These are phyloP conservation scores for Hymenoscyphus fraxineus DNA, from an alignment of 2,329 filamentous ascomycete species.

Conservation along the genomic window DNA sequence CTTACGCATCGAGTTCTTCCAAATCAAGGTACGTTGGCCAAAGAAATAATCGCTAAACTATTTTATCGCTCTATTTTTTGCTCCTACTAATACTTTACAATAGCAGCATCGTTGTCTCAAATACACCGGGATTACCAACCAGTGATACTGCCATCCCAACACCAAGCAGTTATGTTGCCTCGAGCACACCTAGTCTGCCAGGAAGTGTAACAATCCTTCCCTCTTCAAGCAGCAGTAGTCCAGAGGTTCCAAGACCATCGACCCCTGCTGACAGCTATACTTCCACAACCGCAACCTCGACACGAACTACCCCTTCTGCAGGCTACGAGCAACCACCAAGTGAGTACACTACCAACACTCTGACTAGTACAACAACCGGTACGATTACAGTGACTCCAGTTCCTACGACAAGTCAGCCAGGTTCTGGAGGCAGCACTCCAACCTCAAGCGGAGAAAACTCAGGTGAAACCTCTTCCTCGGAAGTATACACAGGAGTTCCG, in stretches of 20 bases:
- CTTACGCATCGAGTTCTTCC: background rate
- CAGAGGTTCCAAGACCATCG: background rate
- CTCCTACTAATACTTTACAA: background rate
- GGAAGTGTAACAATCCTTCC: too few species aligned
- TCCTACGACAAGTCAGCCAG: background rate
- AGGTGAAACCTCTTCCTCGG: background rate
- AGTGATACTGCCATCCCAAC: background rate
- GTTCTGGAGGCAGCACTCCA: background rate
- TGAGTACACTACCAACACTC: background rate
- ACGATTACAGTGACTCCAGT: slow-evolving; percentile 4
- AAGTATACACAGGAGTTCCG: background rate
- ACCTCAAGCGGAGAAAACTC: background rate
- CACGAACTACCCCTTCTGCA: background rate
- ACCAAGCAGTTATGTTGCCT: background rate
- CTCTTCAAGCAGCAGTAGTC: too few species aligned
- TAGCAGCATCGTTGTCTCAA: background rate
- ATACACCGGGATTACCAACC: background rate
- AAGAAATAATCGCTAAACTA: background rate
- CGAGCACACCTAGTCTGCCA: background rate
- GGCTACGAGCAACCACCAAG: background rate
- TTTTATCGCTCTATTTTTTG: background rate
- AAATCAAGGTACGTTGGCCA: background rate
- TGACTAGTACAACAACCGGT: slow-evolving; percentile 1
- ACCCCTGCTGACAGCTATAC: background rate
- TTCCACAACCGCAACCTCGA: background rate